Evolutionary conservation across 176 grass and related monocot genomes (phyloP).

Genomic region (Miscanthus lutarioriparius): DNA sequence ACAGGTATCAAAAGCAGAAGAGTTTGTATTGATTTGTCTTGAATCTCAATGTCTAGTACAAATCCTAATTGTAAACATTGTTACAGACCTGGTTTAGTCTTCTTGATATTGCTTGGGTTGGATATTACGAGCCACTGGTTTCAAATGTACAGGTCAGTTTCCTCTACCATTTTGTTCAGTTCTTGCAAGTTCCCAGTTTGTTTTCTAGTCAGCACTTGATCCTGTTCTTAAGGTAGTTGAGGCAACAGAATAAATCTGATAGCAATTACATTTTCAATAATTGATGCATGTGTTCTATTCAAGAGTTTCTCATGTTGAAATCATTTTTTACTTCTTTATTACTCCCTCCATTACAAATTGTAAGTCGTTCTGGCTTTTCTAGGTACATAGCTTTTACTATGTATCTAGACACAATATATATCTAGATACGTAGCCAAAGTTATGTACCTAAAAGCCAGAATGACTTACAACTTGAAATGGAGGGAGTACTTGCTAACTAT

Average conservation of each 20-base stretch:
- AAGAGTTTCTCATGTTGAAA: conserved; percentile 3
- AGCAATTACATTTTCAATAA: not conserved
- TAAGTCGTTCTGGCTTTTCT: not conserved
- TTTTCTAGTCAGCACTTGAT: conserved; percentile 8
- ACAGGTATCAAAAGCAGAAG: conserved; percentile 55
- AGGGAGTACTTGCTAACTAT: conserved; percentile 5
- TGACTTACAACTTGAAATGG: not conserved
- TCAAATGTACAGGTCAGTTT: conserved; percentile 95
- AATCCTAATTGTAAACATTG: conserved; percentile 16
- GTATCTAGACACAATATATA: too few relatives aligned
- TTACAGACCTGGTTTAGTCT: conserved; percentile 85
- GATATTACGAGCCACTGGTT: conserved; percentile 98
- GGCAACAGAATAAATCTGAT: conserved; percentile 7
- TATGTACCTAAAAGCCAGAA: not conserved
- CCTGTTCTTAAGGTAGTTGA: not conserved
- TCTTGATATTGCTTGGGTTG: conserved; percentile 85
- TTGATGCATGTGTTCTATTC: not conserved
- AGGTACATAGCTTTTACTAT: not conserved
- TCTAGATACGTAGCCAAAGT: too few relatives aligned
- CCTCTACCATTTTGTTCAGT: conserved; percentile 1
- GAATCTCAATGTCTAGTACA: not conserved
- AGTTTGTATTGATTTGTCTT: not conserved
- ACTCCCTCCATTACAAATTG: not conserved
- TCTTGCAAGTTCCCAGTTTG: conserved; percentile 13
- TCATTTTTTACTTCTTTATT: conserved; percentile 13